Percentiles rank a stretch among this genome's conserved stretches.
Conservation (phyloP, 1,284 basidiomycete genomes). For the Microbotryum lychnidis-dioicae region DNA sequence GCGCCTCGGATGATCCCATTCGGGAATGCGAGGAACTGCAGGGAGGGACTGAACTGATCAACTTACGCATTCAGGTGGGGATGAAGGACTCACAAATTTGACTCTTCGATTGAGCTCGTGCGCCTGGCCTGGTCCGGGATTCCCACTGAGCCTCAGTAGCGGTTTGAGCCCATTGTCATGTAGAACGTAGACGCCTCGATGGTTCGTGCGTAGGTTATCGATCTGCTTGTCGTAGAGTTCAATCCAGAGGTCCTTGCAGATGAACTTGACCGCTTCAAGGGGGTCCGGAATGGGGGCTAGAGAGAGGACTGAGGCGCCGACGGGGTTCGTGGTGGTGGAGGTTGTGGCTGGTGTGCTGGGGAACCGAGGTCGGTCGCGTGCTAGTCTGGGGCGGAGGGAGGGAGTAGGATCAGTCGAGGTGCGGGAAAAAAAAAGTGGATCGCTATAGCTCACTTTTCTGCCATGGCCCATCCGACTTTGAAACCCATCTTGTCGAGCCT, state of each 20-base stretch:
- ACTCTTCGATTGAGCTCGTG: conserved; percentile 10
- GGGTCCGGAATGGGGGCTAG: conserved; percentile 13
- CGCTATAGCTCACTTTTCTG: conserved; percentile 26
- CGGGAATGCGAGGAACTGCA: conserved; percentile 29
- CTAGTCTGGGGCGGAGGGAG: conserved; percentile 5
- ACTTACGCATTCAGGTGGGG: background rate
- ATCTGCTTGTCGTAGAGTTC: conserved; percentile 34
- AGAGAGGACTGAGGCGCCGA: background rate
- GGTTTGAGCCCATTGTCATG: conserved; percentile 27
- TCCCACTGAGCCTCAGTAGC: conserved; percentile 9
- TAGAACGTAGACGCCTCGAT: conserved; percentile 35
- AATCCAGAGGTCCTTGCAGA: conserved; percentile 37
- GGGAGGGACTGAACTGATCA: background rate
- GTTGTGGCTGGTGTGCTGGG: conserved; percentile 6
- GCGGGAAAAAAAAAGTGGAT: background rate
- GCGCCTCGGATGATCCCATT: conserved; percentile 30
- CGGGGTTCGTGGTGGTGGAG: conserved; percentile 1
- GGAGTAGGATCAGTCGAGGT: background rate
- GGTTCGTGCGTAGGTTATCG: conserved; percentile 37
- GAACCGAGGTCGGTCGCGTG: conserved; percentile 24
- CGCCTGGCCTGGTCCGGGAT: background rate
- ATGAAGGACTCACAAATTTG: background rate
- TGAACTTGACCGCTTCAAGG: conserved; percentile 34
- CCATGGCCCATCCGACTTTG: conserved; percentile 27
- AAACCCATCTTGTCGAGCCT: conserved; percentile 30